Percentiles rank a stretch among this genome's conserved stretches.
These are phyloP conservation scores for Trichophyton benhamiae DNA, from an alignment of 2,329 filamentous ascomycete species.

Conservation along the genomic window DNA sequence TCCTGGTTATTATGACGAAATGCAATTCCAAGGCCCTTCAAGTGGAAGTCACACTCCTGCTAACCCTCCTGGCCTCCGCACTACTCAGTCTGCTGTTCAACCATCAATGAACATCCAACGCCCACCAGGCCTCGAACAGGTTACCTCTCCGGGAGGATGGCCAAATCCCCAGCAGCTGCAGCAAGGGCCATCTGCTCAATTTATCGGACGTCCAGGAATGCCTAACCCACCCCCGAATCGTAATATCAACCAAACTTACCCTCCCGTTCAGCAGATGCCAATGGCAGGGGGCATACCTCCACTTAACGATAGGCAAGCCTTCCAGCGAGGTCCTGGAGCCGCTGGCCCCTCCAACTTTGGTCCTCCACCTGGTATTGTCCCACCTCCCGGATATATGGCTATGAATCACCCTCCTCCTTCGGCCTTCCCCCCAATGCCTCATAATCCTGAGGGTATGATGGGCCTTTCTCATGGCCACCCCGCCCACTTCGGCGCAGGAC, in stretches of 20 bases:
- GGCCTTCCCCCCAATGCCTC: conserved; percentile 30
- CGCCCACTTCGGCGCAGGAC: conserved; percentile 26
- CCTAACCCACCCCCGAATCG: conserved; percentile 22
- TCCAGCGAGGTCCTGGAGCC: conserved; percentile 23
- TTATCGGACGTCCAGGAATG: conserved; percentile 27
- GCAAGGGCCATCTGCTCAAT: conserved; percentile 22
- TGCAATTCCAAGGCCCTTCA: conserved; percentile 22
- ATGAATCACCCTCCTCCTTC: conserved; percentile 25
- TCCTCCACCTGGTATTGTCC: conserved; percentile 34
- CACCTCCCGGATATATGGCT: conserved; percentile 34
- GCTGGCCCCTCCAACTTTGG: conserved; percentile 21
- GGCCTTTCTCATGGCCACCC: conserved; percentile 25
- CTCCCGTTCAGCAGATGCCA: conserved; percentile 24
- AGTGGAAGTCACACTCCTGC: conserved; percentile 25
- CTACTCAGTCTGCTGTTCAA: conserved; percentile 24
- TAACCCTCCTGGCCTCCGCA: conserved; percentile 25
- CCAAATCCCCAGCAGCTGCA: conserved; percentile 25
- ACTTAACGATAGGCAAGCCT: conserved; percentile 26
- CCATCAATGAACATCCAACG: conserved; percentile 31
- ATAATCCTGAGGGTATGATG: conserved; percentile 28
- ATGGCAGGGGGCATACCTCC: conserved; percentile 25
- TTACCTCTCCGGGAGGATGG: conserved; percentile 32
- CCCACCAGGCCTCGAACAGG: conserved; percentile 34
- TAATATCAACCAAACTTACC: conserved; percentile 26
- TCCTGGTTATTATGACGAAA: conserved; percentile 32